Evolutionary conservation across 257 asterid genomes (phyloP), one percentile per base, ranked within the genome.

Genomic region (Parsonsia alboflavescens): DNA sequence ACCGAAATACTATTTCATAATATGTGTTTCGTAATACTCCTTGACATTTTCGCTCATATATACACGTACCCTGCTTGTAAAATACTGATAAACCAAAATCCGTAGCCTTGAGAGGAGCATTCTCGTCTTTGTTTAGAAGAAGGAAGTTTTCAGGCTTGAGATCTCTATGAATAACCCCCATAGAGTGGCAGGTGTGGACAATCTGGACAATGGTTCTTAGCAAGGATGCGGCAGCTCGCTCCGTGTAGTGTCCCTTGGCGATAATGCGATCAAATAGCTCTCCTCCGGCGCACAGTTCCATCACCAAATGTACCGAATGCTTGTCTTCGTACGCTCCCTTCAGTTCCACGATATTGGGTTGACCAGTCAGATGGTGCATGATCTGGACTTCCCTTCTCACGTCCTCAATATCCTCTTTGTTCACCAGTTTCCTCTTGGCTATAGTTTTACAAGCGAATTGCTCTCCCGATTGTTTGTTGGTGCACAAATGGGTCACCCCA

Each of bases 251-350:
- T 1, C 98, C 98, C 82, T 82, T 87, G 10, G 98, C 86, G 9
- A 93, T 93, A 33, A 93, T 93, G 33, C 98, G 86, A 78, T 93
- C 98, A 77, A 93, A 93, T 8, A 93, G 92, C 88, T 93, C 98
- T 21, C 98, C 98, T 11, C 98, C 98, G 16, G 92, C 97, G 73
- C 98, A 93, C 26, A 93, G 79, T 85, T 93, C 97, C 96, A 93
- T 87, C 69, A 93, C 96, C 77, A 93, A 70, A 66, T 93, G 94
- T 68, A 93, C 97, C 3, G 92, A 86, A 56, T 93, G 94, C 85
- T 93, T 93, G 77, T 93, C 98, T 79, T 93, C 98, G 71, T 81
- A 93, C 0, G 96, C 97, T 28, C 98, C 98, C 81, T 87, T 90
- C 11, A 90, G 84, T 79, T 89, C 92, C 21, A 93, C 98, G 45